Conservation (phyloP, 78 protist species). For the Dictyostelium citrinum region DNA sequence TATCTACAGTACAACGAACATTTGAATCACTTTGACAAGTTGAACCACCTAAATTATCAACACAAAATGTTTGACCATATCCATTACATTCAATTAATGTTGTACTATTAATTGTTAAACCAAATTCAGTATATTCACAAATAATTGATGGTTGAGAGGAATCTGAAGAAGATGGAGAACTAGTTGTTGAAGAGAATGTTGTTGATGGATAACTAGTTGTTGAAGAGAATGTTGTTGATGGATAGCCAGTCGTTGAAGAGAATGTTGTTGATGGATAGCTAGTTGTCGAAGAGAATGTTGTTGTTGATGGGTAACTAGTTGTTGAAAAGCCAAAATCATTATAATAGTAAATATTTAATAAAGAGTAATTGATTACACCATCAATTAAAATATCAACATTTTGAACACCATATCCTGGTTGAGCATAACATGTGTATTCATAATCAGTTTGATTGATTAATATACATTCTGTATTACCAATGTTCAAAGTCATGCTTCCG, state of each 20-base stretch:
- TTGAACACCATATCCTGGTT: too few relatives aligned
- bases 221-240: not conserved
- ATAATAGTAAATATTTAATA: too few relatives aligned
- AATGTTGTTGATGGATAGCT: not conserved
- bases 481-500: too few relatives aligned
- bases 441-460: too few relatives aligned
- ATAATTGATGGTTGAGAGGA: not conserved
- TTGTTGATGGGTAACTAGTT: too few relatives aligned
- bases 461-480: too few relatives aligned
- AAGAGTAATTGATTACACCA: too few relatives aligned
- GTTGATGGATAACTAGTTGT: not conserved
- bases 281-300: not conserved
- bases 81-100: not conserved
- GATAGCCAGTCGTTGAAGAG: not conserved
- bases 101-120: not conserved
- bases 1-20: not conserved
- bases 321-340: not conserved
- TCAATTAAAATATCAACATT: too few relatives aligned
- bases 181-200: too few relatives aligned
- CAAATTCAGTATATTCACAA: not conserved
- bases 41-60: not conserved
- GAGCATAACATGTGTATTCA: too few relatives aligned
- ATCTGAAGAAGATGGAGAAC: not conserved
- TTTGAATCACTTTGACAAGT: not conserved
- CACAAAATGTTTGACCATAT: not conserved